Evolutionary conservation across 768 basidiomycete species (phyloP), one percentile per base, ranked within the genome.

Genomic region (Naganishia antarctica): DNA sequence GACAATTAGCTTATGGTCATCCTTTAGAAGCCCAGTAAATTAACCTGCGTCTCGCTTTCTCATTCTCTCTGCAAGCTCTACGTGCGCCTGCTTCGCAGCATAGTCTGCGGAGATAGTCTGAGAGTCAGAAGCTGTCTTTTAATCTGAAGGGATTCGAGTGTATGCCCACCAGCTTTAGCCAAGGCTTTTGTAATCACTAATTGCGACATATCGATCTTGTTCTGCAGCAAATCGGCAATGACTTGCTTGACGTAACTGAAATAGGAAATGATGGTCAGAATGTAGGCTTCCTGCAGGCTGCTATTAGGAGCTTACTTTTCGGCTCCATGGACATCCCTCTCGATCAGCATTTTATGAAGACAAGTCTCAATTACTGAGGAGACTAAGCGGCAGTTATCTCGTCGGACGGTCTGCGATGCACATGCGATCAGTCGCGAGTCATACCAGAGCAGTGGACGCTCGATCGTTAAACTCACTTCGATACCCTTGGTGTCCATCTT

Each of bases 401-500:
- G 84, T 69, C 96, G 87, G 49, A 99, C 96, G 45, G 96, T 98
- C 93, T 98, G 67, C 9, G 60, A 40, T 32, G 28, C 7, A 3
- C 2, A 37, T 18, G 1, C 53, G 29, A 11, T 12, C 32, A 21
- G 32, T 4, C 9, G n/a, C 7, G 21, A 37, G 11, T 15, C 25
- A 11, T 43, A 26, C 62, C 40, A 6, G 16, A 46, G 28, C 2
- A 9, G 23, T 15, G 0, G 28, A 50, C n/a, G n/a, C 21, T 29
- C 29, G 11, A 34, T 15, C 23, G 53, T 6, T 21, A 25, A 12
- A 63, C 84, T 2, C 61, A 91, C 93, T 84, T 99, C 96, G 64
- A 99, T 98, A 73, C 96, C 96, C 80, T 99, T 99, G 1, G 94
- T 88, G 70, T 99, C 96, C 96, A 98, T 98, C 80, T 98, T 98